Base-by-base conservation (phyloP, 345 rosid species). In the Heritiera littoralis region DNA sequence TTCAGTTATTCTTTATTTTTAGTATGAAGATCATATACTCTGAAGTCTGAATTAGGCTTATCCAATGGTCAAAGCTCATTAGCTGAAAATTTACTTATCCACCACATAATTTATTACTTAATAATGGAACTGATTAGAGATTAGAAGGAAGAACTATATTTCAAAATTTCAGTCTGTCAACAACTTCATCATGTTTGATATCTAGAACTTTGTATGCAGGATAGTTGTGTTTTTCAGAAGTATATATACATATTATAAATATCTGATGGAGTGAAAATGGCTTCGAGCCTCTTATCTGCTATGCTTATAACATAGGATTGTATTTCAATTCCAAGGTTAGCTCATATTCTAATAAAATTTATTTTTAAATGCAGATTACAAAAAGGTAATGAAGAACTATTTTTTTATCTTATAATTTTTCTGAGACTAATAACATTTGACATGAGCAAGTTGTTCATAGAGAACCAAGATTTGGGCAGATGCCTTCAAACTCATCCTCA, bases 141-240 rank as follows among this genome's bases (percentile, higher is more conserved):
- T n/a, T 68, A 68, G 18, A 20, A n/a, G 54, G 72, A 68, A 45
- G 72, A 68, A 66, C 10, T 45, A 68, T 11, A 45, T 45, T 68
- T 68, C 54, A 45, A 23, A 67, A 43, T 43, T 67, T 41, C 4
- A 9, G 28, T 43, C 52, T 9, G 8, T 43, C 30, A 43, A n/a
- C 4, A 17, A 18, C 51, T 67, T 11, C 32, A 43, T 43, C 20
- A 17, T 18, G 14, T 23, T 66, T 40, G 71, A 66, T 9, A 41
- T 40, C 43, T 40, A 40, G 7, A 66, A 9, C 5, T 1, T 18
- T 11, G 43, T 66, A 1, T 46, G 17, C 23, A 38, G 70, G 10
- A 41, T 40, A 18, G 49, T 28, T 41, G 13, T 41, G 7, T 30
- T n/a, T 18, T 66, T 40, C 2, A 6, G 49, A 41, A 40, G 9